Base-by-base conservation (phyloP, 2,329 filamentous ascomycete species). In the Pseudocercospora cruenta region DNA sequence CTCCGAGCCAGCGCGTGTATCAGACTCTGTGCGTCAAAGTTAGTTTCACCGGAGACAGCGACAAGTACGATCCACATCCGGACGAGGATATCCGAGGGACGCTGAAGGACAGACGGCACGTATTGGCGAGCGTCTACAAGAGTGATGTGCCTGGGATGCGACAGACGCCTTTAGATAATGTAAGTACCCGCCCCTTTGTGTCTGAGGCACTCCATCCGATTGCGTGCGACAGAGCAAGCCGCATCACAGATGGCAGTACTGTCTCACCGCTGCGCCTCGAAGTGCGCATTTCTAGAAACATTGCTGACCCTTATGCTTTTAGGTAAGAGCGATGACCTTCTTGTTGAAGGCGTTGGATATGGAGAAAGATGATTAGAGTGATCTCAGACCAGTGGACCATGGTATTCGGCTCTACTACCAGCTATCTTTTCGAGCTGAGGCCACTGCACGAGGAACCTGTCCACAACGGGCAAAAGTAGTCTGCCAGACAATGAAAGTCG, bases 381-480 rank as follows among this genome's bases (percentile, higher is more conserved):
- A 4, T 55, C 16, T 73, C 68, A 75, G 22, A 76, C 72, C 53
- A 83, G 64, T n/a, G 82, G 75, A 1, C 82, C 82, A 63, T 74
- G 72, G 71, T 76, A 83, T 74, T 84, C 81, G 6, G 77, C 80
- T 65, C 78, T 70, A 3, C 80, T 79, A 2, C 78, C 79, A 2
- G 72, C 75, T 24, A 53, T 69, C 28, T 74, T 76, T 1, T 86
- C 87, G 49, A 95, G 81, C 63, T 82, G 80, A 65, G 87, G 84
- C 84, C 94, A 95, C 82, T 97, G 94, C 63, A 96, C 93, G 60
- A 96, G 78, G 74, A 96, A 91, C 58, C 89, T 81, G 78, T 96
- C 92, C 57, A 91, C 91, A 47, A 96, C 79, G 54, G 83, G 80
- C 1, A 90, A 80, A 64, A 99, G 82, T 43, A 98, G 80, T 76